Conservation (phyloP, 2,329 filamentous ascomycete species). For the Chaetoscypha palmicola region DNA sequence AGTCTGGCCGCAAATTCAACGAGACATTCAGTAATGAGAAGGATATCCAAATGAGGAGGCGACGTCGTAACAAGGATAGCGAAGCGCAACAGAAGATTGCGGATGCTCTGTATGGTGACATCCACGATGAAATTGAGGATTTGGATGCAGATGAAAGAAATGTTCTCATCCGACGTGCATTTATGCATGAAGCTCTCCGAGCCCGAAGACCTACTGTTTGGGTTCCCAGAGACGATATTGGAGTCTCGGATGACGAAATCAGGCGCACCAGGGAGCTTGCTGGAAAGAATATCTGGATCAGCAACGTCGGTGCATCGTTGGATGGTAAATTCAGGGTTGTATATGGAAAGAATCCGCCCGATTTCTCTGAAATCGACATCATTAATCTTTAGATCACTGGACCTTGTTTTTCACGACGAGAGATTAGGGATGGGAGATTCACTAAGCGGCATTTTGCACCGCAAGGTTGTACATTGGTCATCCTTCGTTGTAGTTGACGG, state of each 20-base stretch:
- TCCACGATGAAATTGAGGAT: slow-evolving; percentile 91
- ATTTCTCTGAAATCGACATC: slow-evolving; percentile 82
- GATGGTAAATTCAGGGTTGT: slow-evolving; percentile 78
- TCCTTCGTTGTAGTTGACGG: too few relatives aligned
- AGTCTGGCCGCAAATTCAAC: slow-evolving; percentile 26
- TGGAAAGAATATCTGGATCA: slow-evolving; percentile 68
- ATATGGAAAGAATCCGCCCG: slow-evolving; percentile 78
- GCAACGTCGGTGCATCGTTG: slow-evolving; percentile 83
- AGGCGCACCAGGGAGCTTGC: slow-evolving; percentile 61
- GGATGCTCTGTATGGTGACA: slow-evolving; percentile 76
- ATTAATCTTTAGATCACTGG: slow-evolving; percentile 57
- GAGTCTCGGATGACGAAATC: slow-evolving; percentile 88
- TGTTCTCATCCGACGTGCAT: slow-evolving; percentile 75
- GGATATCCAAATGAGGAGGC: slow-evolving; percentile 17
- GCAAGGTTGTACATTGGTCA: too few relatives aligned
- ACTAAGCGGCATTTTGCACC: too few relatives aligned
- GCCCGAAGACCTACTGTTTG: slow-evolving; percentile 82
- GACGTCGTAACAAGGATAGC: slow-evolving; percentile 51
- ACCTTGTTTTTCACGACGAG: too few relatives aligned
- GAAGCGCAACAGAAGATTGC: slow-evolving; percentile 67
- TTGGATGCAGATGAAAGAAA: slow-evolving; percentile 86
- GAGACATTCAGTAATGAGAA: slow-evolving; percentile 40
- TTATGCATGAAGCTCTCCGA: slow-evolving; percentile 82
- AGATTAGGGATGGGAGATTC: too few relatives aligned
- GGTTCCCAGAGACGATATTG: slow-evolving; percentile 87